These are phyloP conservation scores for Cenchrus purpureus DNA, from an alignment of 176 grass and related monocot species.

Conservation along the genomic window DNA sequence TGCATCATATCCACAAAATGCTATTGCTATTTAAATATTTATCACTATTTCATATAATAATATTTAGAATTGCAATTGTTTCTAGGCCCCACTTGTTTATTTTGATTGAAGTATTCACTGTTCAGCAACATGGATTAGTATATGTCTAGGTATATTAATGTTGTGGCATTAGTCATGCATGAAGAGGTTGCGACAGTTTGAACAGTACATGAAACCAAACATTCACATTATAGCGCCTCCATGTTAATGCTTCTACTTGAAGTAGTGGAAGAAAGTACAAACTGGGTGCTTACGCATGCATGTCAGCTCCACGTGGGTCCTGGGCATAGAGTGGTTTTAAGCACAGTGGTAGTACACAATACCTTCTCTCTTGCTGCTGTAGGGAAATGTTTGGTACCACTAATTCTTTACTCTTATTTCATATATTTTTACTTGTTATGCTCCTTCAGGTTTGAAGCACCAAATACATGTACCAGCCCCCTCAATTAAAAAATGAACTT, in stretches of 20 bases:
- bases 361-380: not conserved
- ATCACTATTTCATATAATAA: not conserved
- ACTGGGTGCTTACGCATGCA: not conserved
- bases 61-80: not conserved
- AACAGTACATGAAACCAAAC: not conserved
- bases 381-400: constrained; percentile 26
- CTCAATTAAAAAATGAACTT: not conserved
- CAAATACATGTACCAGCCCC: not conserved
- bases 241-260: not conserved
- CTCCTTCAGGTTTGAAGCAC: constrained; percentile 11
- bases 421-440: constrained; percentile 14
- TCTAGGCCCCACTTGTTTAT: not conserved
- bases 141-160: constrained; percentile 7
- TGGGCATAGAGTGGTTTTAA: constrained; percentile 5
- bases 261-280: not conserved
- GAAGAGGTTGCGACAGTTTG: not conserved
- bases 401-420: constrained; percentile 23
- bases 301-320: not conserved
- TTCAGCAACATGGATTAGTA: not conserved
- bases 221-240: not conserved
- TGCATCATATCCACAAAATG: constrained; percentile 87
- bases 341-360: not conserved
- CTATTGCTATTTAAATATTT: constrained; percentile 30
- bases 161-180: not conserved
- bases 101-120: not conserved